Evolutionary conservation across 2,329 filamentous ascomycete species (phyloP).

Genomic region (Cordyceps javanica): DNA sequence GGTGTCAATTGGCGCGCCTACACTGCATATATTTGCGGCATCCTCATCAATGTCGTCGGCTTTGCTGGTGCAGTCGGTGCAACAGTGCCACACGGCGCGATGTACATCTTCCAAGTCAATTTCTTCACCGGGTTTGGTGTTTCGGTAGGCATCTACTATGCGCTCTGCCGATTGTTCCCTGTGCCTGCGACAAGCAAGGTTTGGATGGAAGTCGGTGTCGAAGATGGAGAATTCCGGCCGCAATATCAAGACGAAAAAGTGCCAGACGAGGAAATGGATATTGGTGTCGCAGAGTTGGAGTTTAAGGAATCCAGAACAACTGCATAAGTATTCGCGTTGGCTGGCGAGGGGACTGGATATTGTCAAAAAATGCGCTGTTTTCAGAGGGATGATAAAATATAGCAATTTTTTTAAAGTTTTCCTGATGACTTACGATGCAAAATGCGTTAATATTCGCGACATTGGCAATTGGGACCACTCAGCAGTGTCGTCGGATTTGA

Average conservation of each 20-base stretch:
- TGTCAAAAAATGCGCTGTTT: background rate
- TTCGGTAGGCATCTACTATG: slow-evolving; percentile 60
- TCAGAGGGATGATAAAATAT: background rate
- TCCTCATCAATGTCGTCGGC: slow-evolving; percentile 85
- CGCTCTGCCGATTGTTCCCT: slow-evolving; percentile 62
- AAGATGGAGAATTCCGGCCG: slow-evolving; percentile 48
- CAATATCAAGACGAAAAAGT: slow-evolving; percentile 34
- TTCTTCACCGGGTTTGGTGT: slow-evolving; percentile 83
- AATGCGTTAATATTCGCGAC: no score
- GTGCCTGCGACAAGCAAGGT: slow-evolving; percentile 65
- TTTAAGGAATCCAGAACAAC: background rate
- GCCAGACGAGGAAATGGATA: slow-evolving; percentile 27
- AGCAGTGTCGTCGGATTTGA: no score
- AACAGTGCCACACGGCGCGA: slow-evolving; percentile 68
- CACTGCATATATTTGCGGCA: slow-evolving; percentile 72
- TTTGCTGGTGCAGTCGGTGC: slow-evolving; percentile 76
- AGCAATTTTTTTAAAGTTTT: no score
- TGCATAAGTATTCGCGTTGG: background rate
- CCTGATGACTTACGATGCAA: no score
- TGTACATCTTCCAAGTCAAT: slow-evolving; percentile 84
- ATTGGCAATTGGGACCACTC: no score
- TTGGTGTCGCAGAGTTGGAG: slow-evolving; percentile 3
- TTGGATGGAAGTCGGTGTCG: slow-evolving; percentile 72
- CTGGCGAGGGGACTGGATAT: background rate
- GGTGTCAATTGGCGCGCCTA: slow-evolving; percentile 84